These are phyloP conservation scores for Aspergillus funiculosus DNA, from an alignment of 495 filamentous ascomycete genomes.

Conservation along the genomic window DNA sequence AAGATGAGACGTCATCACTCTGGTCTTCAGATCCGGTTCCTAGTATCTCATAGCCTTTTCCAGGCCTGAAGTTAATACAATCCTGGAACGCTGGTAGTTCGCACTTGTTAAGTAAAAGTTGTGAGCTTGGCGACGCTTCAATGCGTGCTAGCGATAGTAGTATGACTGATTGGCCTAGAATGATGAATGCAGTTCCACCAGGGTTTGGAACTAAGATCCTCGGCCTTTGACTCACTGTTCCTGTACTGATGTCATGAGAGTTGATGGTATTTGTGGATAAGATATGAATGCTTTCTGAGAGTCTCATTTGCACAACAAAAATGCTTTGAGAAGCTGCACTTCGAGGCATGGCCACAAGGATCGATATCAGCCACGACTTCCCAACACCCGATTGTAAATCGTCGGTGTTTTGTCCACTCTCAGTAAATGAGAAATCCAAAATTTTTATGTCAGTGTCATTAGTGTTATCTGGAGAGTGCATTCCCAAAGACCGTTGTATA, in stretches of 20 bases:
- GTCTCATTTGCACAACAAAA: conserved; percentile 26
- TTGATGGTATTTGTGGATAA: conserved; percentile 29
- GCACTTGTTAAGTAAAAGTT: conserved; percentile 60
- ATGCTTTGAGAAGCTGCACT: conserved; percentile 20
- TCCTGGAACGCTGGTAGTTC: conserved; percentile 67
- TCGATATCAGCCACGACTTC: conserved; percentile 30
- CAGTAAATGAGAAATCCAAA: conserved; percentile 33
- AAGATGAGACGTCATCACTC: conserved; percentile 39
- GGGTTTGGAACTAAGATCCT: conserved; percentile 73
- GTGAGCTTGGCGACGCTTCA: conserved; percentile 60
- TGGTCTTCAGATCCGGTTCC: conserved; percentile 41
- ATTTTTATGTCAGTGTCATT: conserved; percentile 32
- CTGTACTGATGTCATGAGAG: too few relatives aligned
- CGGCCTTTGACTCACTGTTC: too few relatives aligned
- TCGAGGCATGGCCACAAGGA: conserved; percentile 24
- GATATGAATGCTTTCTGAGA: conserved; percentile 26
- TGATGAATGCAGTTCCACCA: conserved; percentile 71
- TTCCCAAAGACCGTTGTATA: conserved; percentile 25
- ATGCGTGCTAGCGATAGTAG: conserved; percentile 60
- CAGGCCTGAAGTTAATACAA: conserved; percentile 70
- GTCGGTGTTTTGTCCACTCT: conserved; percentile 15
- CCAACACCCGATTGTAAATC: conserved; percentile 15
- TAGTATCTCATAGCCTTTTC: conserved; percentile 44
- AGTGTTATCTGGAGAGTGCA: conserved; percentile 17
- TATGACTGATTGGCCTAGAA: conserved; percentile 69